Evolutionary conservation across 1,284 basidiomycete species (phyloP).

Genomic region (Marasmius oreades): DNA sequence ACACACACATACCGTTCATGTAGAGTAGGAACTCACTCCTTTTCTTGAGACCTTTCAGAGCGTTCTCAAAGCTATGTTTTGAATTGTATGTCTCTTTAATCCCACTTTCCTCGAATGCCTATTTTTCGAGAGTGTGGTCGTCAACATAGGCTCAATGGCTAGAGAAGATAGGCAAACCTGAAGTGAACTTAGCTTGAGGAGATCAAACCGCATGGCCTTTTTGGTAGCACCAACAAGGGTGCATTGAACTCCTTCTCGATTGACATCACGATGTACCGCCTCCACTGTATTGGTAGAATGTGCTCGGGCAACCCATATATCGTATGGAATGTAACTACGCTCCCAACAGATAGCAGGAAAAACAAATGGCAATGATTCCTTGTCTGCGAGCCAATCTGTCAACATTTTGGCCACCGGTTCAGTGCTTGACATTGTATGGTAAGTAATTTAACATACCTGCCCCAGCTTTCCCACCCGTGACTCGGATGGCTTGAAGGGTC

Average conservation of each 20-base stretch:
- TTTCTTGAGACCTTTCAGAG: too few species aligned
- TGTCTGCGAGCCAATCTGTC: slow-evolving; percentile 16
- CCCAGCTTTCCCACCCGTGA: slow-evolving; percentile 11
- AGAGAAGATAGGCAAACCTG: too few species aligned
- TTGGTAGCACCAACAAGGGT: slow-evolving; percentile 12
- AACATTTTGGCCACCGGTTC: not conserved
- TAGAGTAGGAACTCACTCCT: too few species aligned
- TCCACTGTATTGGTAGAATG: slow-evolving; percentile 11
- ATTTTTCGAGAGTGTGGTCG: too few species aligned
- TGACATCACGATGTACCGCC: slow-evolving; percentile 12
- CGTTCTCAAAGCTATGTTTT: too few species aligned
- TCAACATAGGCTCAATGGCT: too few species aligned
- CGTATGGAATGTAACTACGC: slow-evolving; percentile 14
- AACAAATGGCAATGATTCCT: slow-evolving; percentile 10
- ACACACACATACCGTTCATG: too few species aligned
- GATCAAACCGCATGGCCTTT: slow-evolving; percentile 11
- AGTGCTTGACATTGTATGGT: not conserved
- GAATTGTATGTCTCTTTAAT: too few species aligned
- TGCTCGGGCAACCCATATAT: slow-evolving; percentile 12
- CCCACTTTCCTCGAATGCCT: too few species aligned
- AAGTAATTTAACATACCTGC: slow-evolving; percentile 2
- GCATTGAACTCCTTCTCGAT: slow-evolving; percentile 13
- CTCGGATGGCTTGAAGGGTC: slow-evolving; percentile 6
- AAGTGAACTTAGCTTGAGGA: slow-evolving; percentile 4
- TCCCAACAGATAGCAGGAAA: slow-evolving; percentile 17